phyloP scores from a whole-genome alignment of 176 grass and related monocot genomes.

The Zoysia japonica region DNA sequence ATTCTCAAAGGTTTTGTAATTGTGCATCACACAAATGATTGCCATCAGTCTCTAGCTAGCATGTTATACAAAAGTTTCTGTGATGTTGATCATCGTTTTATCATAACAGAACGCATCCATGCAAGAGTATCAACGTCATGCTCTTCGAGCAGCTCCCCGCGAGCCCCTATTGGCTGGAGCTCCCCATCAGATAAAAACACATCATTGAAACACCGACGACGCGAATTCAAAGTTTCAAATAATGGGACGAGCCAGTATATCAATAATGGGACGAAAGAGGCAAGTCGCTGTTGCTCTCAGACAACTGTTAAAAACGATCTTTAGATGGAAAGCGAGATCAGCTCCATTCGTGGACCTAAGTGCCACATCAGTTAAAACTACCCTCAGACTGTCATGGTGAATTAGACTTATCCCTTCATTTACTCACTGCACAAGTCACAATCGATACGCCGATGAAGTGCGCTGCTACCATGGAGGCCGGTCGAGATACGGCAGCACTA shows the following conservation, averaged over 20 bases:
- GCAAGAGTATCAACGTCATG: not conserved
- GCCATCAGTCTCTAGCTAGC: not conserved
- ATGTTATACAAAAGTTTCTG: not conserved
- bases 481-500: too few species aligned
- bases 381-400: too few species aligned
- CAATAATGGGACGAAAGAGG: not conserved
- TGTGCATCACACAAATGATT: not conserved
- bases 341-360: too few species aligned
- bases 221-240: not conserved
- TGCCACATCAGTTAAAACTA: too few species aligned
- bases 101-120: not conserved
- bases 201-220: slow-evolving; percentile 29
- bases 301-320: slow-evolving; percentile 26
- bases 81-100: not conserved
- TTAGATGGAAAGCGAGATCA: too few species aligned
- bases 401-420: too few species aligned
- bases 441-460: too few species aligned
- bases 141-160: not conserved
- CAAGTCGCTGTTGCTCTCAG: not conserved
- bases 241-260: not conserved
- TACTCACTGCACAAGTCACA: too few species aligned
- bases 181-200: slow-evolving; percentile 39
- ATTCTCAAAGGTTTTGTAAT: too few species aligned
- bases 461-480: too few species aligned
- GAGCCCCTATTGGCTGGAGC: not conserved